Percentiles rank a stretch among this genome's conserved stretches.
phyloP scores from a whole-genome alignment of 2,329 filamentous ascomycete genomes.

The Phaeosphaeriaceae sp. region DNA sequence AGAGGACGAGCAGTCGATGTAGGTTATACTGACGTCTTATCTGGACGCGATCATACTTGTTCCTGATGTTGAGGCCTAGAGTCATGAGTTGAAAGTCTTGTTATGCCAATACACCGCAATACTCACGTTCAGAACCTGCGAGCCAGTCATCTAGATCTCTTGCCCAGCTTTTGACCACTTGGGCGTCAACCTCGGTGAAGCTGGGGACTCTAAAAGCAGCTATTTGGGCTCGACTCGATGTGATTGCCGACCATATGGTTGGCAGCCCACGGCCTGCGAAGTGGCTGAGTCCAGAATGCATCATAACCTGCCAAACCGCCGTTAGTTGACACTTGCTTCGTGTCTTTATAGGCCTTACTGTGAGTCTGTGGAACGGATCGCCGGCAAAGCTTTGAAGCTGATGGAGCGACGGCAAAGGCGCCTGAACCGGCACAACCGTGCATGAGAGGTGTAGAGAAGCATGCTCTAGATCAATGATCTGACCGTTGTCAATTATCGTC shows the following conservation, averaged over 20 bases:
- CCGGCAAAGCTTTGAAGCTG: constrained; percentile 43
- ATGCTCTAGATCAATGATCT: constrained; percentile 56
- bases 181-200: constrained; percentile 52
- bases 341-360: constrained; percentile 23
- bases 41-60: constrained; percentile 46
- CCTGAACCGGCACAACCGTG: constrained; percentile 52
- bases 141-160: constrained; percentile 54
- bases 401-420: constrained; percentile 48
- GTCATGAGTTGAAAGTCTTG: background rate
- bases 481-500: background rate
- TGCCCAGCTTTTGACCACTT: constrained; percentile 55
- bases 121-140: constrained; percentile 45
- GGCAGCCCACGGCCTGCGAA: constrained; percentile 54
- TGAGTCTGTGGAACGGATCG: constrained; percentile 53
- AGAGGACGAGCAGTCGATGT: constrained; percentile 53
- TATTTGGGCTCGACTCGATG: constrained; percentile 22
- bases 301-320: constrained; percentile 39
- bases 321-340: background rate
- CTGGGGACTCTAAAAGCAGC: constrained; percentile 25
- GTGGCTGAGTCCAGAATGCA: constrained; percentile 54
- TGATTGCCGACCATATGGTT: constrained; percentile 55
- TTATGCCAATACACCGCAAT: background rate
- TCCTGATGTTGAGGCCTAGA: constrained; percentile 27
- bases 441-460: constrained; percentile 54
- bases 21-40: constrained; percentile 54